Conservation (phyloP, 2,329 filamentous ascomycete genomes). For the Neurospora crassa region DNA sequence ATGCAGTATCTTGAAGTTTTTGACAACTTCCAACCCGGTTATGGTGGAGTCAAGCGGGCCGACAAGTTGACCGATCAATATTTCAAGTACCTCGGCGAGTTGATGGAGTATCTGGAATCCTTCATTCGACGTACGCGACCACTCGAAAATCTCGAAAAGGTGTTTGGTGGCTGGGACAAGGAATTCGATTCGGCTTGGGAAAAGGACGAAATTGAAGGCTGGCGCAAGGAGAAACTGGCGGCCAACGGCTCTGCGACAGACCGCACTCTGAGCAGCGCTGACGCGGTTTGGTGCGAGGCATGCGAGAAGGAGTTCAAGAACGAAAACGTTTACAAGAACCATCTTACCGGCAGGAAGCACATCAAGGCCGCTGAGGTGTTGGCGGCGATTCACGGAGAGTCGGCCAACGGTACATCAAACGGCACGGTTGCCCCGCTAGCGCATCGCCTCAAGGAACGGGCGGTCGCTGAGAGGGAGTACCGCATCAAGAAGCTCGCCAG, state of each 20-base stretch:
- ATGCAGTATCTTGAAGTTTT: slow-evolving; percentile 89
- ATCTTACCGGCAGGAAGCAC: slow-evolving; percentile 87
- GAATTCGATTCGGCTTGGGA: slow-evolving; percentile 83
- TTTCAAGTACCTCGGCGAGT: slow-evolving; percentile 74
- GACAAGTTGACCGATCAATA: slow-evolving; percentile 92
- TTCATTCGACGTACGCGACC: slow-evolving; percentile 82
- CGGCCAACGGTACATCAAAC: slow-evolving; percentile 18
- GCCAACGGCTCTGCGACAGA: slow-evolving; percentile 23
- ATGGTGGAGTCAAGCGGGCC: slow-evolving; percentile 62
- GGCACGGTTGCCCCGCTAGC: slow-evolving; percentile 25
- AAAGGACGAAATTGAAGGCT: slow-evolving; percentile 68
- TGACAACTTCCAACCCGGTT: slow-evolving; percentile 70
- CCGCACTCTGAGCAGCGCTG: slow-evolving; percentile 30
- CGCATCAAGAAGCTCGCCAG: slow-evolving; percentile 70
- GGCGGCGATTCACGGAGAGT: slow-evolving; percentile 31
- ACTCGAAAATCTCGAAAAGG: slow-evolving; percentile 72
- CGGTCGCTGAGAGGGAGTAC: slow-evolving; percentile 81
- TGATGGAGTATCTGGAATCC: slow-evolving; percentile 75
- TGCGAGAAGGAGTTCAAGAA: slow-evolving; percentile 96
- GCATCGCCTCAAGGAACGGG: slow-evolving; percentile 72
- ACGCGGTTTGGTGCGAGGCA: slow-evolving; percentile 79
- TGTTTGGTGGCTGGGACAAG: slow-evolving; percentile 65
- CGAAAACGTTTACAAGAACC: slow-evolving; percentile 84
- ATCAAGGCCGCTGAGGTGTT: slow-evolving; percentile 68
- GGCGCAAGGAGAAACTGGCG: slow-evolving; percentile 49